Conservation (phyloP, 192 early-diverging fungal genomes). For the Entophlyctis helioformis region DNA sequence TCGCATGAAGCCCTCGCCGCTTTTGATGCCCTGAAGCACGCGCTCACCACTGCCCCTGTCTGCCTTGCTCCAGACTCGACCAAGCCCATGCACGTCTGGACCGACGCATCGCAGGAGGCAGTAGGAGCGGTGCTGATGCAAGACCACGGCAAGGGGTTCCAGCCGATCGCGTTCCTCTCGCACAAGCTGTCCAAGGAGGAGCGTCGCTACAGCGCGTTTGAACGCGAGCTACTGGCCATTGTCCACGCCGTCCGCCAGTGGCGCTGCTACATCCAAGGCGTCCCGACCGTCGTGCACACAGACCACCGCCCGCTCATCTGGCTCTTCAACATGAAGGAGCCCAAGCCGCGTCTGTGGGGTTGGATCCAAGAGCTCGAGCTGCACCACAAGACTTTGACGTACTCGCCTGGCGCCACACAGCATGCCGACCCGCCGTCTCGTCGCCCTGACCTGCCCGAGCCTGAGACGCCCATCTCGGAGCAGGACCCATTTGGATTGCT, state of each 20-base stretch:
- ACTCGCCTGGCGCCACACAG: no score
- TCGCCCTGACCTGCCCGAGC: no score
- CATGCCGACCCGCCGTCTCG: no score
- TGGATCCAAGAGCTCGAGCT: no score
- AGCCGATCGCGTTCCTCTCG: constrained; percentile 17
- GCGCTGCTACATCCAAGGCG: constrained; percentile 1
- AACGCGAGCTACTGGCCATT: constrained; percentile 1
- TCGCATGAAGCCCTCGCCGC: constrained; percentile 1
- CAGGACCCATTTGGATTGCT: no score
- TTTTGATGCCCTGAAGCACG: constrained; percentile 15
- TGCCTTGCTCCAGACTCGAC: constrained; percentile 11
- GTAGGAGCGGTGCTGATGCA: constrained; percentile 24
- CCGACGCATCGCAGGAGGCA: constrained; percentile 25
- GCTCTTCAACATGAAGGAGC: no score
- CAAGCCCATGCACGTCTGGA: constrained; percentile 13
- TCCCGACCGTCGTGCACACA: no score
- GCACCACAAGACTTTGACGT: no score
- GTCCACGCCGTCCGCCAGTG: neutral
- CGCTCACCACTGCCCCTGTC: constrained; percentile 17
- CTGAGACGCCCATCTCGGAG: no score
- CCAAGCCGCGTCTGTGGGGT: no score
- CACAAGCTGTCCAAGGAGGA: constrained; percentile 2
- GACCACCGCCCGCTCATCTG: no score
- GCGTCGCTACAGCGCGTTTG: neutral
- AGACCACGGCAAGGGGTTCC: constrained; percentile 4